Evolutionary conservation across 805 yeast genomes (phyloP).

Genomic region (Torulaspora indica): DNA sequence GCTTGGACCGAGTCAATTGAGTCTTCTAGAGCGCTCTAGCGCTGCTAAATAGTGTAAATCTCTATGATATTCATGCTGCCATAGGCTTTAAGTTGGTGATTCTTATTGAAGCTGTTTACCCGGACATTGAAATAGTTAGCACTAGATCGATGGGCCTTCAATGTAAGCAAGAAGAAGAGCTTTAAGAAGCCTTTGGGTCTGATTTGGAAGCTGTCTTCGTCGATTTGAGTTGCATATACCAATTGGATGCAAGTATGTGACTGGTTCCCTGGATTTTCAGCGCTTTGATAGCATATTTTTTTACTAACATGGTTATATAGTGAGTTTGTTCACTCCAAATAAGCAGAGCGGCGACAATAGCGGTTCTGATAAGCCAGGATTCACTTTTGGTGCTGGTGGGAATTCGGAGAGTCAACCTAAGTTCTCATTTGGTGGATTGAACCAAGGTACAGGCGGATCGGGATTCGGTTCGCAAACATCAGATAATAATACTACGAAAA

Average conservation of each 20-base stretch:
- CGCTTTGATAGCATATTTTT: neutral
- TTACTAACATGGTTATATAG: constrained; percentile 11
- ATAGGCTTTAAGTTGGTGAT: neutral
- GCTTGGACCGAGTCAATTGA: too few relatives aligned
- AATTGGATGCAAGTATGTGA: neutral
- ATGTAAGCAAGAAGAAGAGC: neutral
- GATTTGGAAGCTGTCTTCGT: neutral
- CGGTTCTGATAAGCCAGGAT: constrained; percentile 50
- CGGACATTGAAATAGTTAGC: neutral
- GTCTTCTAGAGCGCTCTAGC: too few relatives aligned
- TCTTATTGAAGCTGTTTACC: neutral
- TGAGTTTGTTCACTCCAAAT: constrained; percentile 26
- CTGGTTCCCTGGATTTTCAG: neutral
- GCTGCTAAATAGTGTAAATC: too few relatives aligned
- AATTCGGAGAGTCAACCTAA: constrained; percentile 7
- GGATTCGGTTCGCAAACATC: constrained; percentile 8
- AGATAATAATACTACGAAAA: neutral
- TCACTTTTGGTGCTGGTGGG: constrained; percentile 18
- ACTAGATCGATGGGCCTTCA: neutral
- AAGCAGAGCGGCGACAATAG: constrained; percentile 40
- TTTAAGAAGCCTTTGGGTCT: neutral
- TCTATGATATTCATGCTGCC: neutral
- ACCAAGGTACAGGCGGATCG: constrained; percentile 1
- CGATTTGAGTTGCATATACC: neutral
- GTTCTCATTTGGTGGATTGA: constrained; percentile 8